A percentile compares a stretch with the other conserved stretches of the same genome.
These are phyloP conservation scores for Apiotrichum porosum DNA, from an alignment of 1,284 basidiomycete species.

Conservation along the genomic window DNA sequence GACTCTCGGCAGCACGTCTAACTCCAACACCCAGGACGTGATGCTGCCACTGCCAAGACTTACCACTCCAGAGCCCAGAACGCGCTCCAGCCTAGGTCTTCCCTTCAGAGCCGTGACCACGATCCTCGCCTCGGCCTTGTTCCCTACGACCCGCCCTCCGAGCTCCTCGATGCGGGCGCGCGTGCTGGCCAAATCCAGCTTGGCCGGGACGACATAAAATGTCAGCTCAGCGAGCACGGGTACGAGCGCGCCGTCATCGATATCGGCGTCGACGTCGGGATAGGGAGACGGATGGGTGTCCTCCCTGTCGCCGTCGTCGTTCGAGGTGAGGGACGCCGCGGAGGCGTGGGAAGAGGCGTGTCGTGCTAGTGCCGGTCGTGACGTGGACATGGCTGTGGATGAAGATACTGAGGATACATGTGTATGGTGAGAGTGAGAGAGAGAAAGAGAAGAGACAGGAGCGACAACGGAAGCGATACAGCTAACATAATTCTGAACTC, in stretches of 20 bases:
- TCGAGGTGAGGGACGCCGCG: not conserved
- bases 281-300: not conserved
- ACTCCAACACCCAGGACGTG: too few relatives aligned
- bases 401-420: too few relatives aligned
- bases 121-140: slow-evolving; percentile 22
- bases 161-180: slow-evolving; percentile 36
- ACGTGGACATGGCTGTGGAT: too few relatives aligned
- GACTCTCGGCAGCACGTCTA: too few relatives aligned
- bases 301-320: not conserved
- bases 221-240: slow-evolving; percentile 39
- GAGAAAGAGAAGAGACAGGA: too few relatives aligned
- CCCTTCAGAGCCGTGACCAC: slow-evolving; percentile 41
- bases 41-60: not conserved
- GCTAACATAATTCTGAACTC: too few relatives aligned
- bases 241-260: slow-evolving; percentile 7
- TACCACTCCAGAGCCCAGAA: slow-evolving; percentile 15
- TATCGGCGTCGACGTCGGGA: not conserved
- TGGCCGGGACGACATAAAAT: slow-evolving; percentile 43
- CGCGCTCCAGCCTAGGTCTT: slow-evolving; percentile 31
- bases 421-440: too few relatives aligned
- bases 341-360: not conserved
- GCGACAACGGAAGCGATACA: too few relatives aligned
- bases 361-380: too few relatives aligned
- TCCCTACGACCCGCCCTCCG: slow-evolving; percentile 30
- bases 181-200: slow-evolving; percentile 25